Base-by-base conservation (phyloP, 2,329 filamentous ascomycete species). In the Teratosphaeria epicoccoides region DNA sequence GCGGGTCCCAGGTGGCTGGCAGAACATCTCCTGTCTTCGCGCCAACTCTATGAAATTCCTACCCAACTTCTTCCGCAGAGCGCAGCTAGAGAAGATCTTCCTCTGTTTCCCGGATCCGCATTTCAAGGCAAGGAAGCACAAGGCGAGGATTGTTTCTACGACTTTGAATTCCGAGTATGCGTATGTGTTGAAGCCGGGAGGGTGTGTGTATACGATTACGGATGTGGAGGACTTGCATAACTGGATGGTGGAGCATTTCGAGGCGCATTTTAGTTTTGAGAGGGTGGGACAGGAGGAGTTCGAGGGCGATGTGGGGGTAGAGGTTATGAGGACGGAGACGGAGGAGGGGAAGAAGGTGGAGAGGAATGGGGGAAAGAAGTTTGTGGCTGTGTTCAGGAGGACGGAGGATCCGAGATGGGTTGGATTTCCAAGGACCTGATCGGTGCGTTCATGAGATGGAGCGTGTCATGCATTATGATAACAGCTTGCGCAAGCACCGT, bases 11-110 rank as follows among this genome's bases (percentile, higher is more conserved):
- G 67, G 68, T 17, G 69, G 73, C 46, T 97, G 88, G 68, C 85
- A 94, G 65, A 98, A 98, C 68, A 84, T 91, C 50, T 83, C 86
- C 28, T 94, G 88, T 66, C 75, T 98, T 46, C 84, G 93, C 56
- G 87, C 88, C 59, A 98, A 98, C 73, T 88, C 88, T 4, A 98
- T 98, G 93, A 98, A 98, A 69, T 98, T 97, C 70, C 76, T 98
- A n/a, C 91, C 94, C 56, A 97, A 98, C 67, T 95, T 96, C 76
- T 97, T 98, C 76, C 74, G 72, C 50, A 86, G 84, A 63, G 76
- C 73, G 12, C 90, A 96, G 67, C 80, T 98, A 12, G 80, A 78
- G 57, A 94, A 94, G 66, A 87, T 97, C 66, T 98, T 98, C 70
- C 87, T 98, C 62, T 98, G 93, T 74, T 98, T 98, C 67, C 93